These are phyloP conservation scores for Jacaranda mimosifolia DNA, from an alignment of 257 asterid genomes.

Conservation along the genomic window DNA sequence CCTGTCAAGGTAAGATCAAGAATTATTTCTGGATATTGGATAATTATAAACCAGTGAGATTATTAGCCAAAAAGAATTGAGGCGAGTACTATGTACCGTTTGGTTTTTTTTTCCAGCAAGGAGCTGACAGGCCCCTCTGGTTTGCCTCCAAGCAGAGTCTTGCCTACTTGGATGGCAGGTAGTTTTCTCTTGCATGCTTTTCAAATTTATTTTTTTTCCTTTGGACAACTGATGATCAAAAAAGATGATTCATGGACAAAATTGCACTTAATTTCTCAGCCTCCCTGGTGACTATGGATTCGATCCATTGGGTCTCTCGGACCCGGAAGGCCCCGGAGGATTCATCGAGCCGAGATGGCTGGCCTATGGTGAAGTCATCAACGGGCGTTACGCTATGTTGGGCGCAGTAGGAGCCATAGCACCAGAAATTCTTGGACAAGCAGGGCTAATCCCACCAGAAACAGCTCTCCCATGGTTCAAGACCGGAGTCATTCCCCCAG, in stretches of 20 bases:
- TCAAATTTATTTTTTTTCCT: no score
- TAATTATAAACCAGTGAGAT: no score
- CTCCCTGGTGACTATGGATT: constrained; percentile 97
- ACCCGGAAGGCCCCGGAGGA: constrained; percentile 97
- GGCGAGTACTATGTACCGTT: no score
- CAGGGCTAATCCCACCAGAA: constrained; percentile 80
- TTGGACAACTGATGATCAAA: no score
- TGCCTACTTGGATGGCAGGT: constrained; percentile 91
- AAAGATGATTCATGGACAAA: no score
- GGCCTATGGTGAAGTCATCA: constrained; percentile 88
- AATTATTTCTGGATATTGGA: no score
- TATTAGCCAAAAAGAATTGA: no score
- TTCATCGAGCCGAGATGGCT: constrained; percentile 97
- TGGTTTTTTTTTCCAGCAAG: constrained; percentile 61
- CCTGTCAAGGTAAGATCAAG: constrained; percentile 70
- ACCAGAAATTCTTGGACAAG: constrained; percentile 87
- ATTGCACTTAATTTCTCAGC: constrained; percentile 42
- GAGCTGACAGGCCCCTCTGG: constrained; percentile 83
- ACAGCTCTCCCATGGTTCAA: constrained; percentile 99
- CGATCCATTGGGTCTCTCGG: constrained; percentile 94
- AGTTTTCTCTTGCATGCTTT: constrained; percentile 5
- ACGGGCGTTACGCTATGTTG: constrained; percentile 90
- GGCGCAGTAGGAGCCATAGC: constrained; percentile 89
- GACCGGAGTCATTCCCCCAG: constrained; percentile 91
- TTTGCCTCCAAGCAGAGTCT: constrained; percentile 91